Conservation (phyloP, 305 asterid genomes). For the Fraxinus ornus region DNA sequence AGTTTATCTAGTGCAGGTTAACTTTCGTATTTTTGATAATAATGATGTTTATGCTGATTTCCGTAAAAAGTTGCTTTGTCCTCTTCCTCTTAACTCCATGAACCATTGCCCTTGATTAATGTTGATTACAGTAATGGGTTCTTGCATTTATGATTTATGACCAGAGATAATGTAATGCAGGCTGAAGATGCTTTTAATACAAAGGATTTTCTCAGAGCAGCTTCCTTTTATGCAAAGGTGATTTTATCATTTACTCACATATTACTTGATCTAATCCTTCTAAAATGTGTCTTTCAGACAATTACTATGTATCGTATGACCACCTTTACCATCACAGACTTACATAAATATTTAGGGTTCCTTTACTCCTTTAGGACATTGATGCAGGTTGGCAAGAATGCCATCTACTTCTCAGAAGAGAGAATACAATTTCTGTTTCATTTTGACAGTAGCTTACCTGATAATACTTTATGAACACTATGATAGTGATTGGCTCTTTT, state of each 20-base stretch:
- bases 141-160: constrained; percentile 23
- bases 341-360: neutral
- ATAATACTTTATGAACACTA: neutral
- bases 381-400: neutral
- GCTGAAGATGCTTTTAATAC: constrained; percentile 88
- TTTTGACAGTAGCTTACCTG: constrained; percentile 6
- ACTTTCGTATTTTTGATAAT: neutral
- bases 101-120: constrained; percentile 13
- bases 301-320: neutral
- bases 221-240: constrained; percentile 93
- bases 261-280: constrained; percentile 3
- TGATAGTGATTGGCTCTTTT: neutral
- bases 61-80: neutral
- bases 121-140: constrained; percentile 2
- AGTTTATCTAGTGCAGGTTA: constrained; percentile 91
- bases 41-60: constrained; percentile 24
- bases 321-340: constrained; percentile 7
- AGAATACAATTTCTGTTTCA: neutral
- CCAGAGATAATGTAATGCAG: constrained; percentile 47
- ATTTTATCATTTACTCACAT: constrained; percentile 22
- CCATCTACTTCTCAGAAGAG: neutral
- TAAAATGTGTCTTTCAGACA: neutral
- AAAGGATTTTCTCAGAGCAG: constrained; percentile 89
- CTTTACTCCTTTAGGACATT: constrained; percentile 7
- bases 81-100: constrained; percentile 10